Percentiles rank a stretch among this genome's conserved stretches.
Conservation (phyloP, 768 basidiomycete species). For the Xanthoconium stramineum region DNA sequence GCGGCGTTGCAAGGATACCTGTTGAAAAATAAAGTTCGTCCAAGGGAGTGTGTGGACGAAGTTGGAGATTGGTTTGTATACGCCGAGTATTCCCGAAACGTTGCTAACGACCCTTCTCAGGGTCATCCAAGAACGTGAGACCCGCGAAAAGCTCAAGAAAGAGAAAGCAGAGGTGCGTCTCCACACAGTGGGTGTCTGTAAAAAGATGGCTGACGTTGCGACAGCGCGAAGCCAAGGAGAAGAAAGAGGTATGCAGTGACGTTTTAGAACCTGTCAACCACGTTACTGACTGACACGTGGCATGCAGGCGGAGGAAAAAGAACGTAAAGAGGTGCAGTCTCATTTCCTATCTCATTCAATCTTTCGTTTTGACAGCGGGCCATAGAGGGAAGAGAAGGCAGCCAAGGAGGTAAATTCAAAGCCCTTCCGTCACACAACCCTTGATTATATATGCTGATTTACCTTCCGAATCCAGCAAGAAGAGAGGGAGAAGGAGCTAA, state of each 20-base stretch:
- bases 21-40: conserved; percentile 88
- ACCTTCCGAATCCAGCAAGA: conserved; percentile 34
- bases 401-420: conserved; percentile 48
- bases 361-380: conserved; percentile 6
- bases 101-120: conserved; percentile 24
- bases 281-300: conserved; percentile 2
- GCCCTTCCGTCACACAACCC: background rate
- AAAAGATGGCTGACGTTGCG: conserved; percentile 3
- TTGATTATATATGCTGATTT: conserved; percentile 17
- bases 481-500: conserved; percentile 43
- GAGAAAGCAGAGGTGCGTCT: conserved; percentile 58
- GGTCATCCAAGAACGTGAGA: conserved; percentile 77
- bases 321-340: conserved; percentile 52
- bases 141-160: conserved; percentile 79
- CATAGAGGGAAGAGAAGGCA: conserved; percentile 51
- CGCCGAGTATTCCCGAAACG: conserved; percentile 2
- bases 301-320: conserved; percentile 55
- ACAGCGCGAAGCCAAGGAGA: conserved; percentile 79
- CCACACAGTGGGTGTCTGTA: background rate
- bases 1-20: conserved; percentile 84
- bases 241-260: conserved; percentile 50
- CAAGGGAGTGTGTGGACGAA: conserved; percentile 79
- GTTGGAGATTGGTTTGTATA: conserved; percentile 61
- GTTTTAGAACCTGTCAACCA: background rate
- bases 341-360: background rate